phyloP scores from a whole-genome alignment of 2,329 filamentous ascomycete genomes.

The Diaporthe destruens region DNA sequence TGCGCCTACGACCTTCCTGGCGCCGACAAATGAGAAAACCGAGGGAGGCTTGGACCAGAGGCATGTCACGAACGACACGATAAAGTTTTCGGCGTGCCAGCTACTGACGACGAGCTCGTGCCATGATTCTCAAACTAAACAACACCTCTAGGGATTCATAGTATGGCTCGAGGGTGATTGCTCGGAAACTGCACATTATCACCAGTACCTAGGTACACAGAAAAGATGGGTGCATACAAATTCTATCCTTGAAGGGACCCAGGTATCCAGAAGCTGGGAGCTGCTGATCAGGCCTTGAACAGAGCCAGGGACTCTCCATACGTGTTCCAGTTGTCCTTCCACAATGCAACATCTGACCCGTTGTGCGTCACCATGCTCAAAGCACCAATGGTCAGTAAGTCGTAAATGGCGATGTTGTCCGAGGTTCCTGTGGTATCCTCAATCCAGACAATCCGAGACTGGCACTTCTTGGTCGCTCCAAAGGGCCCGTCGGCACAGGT shows the following conservation, averaged over 20 bases:
- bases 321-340: constrained; percentile 52
- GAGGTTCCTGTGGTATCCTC: constrained; percentile 26
- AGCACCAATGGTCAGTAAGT: constrained; percentile 57
- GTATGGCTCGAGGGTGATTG: no score
- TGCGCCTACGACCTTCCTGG: not conserved
- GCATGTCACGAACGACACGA: not conserved
- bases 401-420: constrained; percentile 51
- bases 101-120: not conserved
- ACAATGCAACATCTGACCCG: constrained; percentile 51
- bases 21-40: not conserved
- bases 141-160: no score
- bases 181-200: not conserved
- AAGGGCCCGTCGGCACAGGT: constrained; percentile 55
- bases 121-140: not conserved
- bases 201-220: not conserved
- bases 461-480: constrained; percentile 55
- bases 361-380: constrained; percentile 53
- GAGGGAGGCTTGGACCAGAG: not conserved
- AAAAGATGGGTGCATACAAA: not conserved
- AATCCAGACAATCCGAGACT: constrained; percentile 57
- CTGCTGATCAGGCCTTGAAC: constrained; percentile 39
- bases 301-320: constrained; percentile 49
- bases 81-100: not conserved
- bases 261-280: not conserved
- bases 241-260: not conserved